phyloP scores from a whole-genome alignment of 2,329 filamentous ascomycete species.

The Colletotrichum tamarilloi region DNA sequence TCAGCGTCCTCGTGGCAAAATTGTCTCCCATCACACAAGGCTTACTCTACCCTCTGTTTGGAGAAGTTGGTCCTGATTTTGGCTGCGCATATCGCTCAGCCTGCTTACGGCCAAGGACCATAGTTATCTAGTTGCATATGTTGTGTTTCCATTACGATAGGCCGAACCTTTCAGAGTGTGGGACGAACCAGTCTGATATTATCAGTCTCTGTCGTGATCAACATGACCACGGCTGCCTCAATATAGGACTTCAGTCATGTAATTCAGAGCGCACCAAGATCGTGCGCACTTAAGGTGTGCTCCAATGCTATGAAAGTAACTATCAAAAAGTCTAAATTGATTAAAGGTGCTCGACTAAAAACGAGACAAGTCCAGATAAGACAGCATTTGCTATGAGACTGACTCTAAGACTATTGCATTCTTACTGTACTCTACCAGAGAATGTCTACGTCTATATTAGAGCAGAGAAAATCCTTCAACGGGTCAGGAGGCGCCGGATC shows the following conservation, averaged over 20 bases:
- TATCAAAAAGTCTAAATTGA: not conserved
- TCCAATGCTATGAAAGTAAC: not conserved
- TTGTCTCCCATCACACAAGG: not conserved
- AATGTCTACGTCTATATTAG: not conserved
- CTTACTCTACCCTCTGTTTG: not conserved
- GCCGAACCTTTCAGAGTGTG: not conserved
- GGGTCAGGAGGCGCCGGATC: conserved; percentile 47
- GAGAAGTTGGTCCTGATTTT: not conserved
- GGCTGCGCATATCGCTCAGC: not conserved
- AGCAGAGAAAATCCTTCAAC: conserved; percentile 38
- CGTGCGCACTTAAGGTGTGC: not conserved
- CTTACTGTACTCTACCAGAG: not conserved
- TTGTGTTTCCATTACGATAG: not conserved
- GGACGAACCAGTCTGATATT: not conserved
- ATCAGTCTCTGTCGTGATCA: not conserved
- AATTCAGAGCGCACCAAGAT: not conserved
- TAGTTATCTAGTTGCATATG: conserved; percentile 26
- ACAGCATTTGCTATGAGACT: not conserved
- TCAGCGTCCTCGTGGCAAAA: not conserved
- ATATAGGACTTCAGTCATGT: not conserved
- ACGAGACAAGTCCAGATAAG: not conserved
- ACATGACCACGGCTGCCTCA: not conserved
- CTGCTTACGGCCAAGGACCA: not conserved
- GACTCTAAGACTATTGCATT: not conserved
- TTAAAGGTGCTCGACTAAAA: not conserved